These are phyloP conservation scores for Penicillium canariense DNA, from an alignment of 495 filamentous ascomycete genomes.

Conservation along the genomic window DNA sequence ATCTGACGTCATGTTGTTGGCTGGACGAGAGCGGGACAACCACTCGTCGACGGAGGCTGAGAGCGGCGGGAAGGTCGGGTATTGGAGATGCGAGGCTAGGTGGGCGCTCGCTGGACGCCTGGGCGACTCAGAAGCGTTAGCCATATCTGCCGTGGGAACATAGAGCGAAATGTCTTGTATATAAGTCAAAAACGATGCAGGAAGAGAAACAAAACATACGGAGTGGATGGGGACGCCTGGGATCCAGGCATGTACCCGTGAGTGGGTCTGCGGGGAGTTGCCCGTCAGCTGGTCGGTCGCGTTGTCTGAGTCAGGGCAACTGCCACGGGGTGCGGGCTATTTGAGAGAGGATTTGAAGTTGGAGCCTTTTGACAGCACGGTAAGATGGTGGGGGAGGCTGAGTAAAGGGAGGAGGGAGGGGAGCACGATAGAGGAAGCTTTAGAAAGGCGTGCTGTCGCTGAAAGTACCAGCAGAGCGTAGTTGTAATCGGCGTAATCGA, in stretches of 20 bases:
- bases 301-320: constrained; percentile 3
- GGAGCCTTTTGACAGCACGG: background rate
- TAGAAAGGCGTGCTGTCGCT: background rate
- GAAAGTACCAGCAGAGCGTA: too few relatives aligned
- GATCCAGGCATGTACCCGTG: constrained; percentile 11
- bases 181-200: constrained; percentile 1
- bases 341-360: background rate
- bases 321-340: too few relatives aligned
- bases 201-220: background rate
- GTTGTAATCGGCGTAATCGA: too few relatives aligned
- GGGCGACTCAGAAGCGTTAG: constrained; percentile 40
- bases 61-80: constrained; percentile 46
- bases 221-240: constrained; percentile 3
- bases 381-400: background rate
- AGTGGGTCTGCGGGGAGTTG: constrained; percentile 10
- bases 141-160: constrained; percentile 30
- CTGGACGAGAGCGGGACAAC: constrained; percentile 45
- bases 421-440: background rate
- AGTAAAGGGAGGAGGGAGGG: background rate
- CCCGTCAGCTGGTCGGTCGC: constrained; percentile 6
- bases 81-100: constrained; percentile 37
- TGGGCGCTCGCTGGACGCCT: constrained; percentile 32
- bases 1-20: constrained; percentile 44
- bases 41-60: constrained; percentile 49
- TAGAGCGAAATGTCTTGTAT: too few relatives aligned